Percentiles rank a stretch among this genome's conserved stretches.
phyloP scores from a whole-genome alignment of 1,139 yeast species.

The Saccharomyces hybrid region DNA sequence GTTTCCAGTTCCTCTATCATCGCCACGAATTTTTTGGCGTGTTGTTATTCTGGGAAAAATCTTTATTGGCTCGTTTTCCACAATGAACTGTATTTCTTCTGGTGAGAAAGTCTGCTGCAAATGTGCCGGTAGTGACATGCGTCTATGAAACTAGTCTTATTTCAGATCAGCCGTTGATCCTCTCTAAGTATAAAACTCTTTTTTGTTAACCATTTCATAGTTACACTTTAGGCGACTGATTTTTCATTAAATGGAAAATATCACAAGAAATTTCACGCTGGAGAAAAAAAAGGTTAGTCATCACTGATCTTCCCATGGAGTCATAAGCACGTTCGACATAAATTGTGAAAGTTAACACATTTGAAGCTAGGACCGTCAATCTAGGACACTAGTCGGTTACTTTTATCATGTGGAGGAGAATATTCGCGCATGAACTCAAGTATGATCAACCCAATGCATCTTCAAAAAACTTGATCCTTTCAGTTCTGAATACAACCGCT shows the following conservation, averaged over 20 bases:
- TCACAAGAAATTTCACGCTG: neutral
- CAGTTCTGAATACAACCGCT: slow-evolving; percentile 60
- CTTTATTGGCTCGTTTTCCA: slow-evolving; percentile 68
- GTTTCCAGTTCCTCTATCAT: slow-evolving; percentile 2
- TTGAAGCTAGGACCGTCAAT: neutral
- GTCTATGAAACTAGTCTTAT: neutral
- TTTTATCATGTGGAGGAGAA: slow-evolving; percentile 8
- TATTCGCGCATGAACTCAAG: slow-evolving; percentile 6
- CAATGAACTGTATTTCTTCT: slow-evolving; percentile 71
- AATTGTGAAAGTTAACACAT: neutral
- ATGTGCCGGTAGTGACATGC: slow-evolving; percentile 59
- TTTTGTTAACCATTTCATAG: neutral
- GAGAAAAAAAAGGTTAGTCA: neutral
- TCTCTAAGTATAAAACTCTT: neutral
- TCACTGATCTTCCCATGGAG: neutral
- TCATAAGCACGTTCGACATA: neutral
- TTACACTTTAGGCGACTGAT: neutral
- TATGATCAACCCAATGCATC: slow-evolving; percentile 27
- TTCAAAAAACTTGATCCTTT: slow-evolving; percentile 47
- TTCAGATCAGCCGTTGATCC: neutral
- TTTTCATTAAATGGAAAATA: neutral
- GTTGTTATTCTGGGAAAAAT: slow-evolving; percentile 52
- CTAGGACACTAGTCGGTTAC: neutral
- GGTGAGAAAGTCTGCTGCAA: slow-evolving; percentile 59
- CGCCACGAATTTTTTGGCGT: slow-evolving; percentile 14